Conservation (phyloP, 2,329 filamentous ascomycete genomes). For the Phyllosticta citrichinensis region DNA sequence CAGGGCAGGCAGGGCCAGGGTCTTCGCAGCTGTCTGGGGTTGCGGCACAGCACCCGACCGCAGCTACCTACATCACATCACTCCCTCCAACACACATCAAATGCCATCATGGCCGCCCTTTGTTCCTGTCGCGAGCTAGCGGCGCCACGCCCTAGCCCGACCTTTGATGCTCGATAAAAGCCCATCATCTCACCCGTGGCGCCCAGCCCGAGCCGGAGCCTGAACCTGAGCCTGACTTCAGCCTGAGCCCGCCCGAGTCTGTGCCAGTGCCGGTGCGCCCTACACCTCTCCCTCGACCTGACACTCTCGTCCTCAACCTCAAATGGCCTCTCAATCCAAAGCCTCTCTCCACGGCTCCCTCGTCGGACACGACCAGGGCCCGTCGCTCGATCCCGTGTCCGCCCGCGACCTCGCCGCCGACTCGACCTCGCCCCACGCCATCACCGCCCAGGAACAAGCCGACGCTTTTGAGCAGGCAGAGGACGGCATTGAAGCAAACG, state of each 20-base stretch:
- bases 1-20: not conserved
- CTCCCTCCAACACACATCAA: too few relatives aligned
- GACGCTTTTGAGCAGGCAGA: constrained; percentile 13
- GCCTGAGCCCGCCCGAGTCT: not conserved
- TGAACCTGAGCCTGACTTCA: not conserved
- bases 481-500: constrained; percentile 11
- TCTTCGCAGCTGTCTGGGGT: too few relatives aligned
- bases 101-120: too few relatives aligned
- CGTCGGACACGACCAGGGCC: not conserved
- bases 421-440: not conserved
- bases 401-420: not conserved
- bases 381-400: not conserved
- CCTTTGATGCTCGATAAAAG: too few relatives aligned
- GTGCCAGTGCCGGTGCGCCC: not conserved
- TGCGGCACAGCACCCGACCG: not conserved
- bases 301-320: not conserved
- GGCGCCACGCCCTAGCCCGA: not conserved
- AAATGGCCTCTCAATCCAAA: not conserved
- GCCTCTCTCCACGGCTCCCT: constrained; percentile 6
- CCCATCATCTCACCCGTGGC: not conserved
- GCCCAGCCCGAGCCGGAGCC: not conserved
- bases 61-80: too few relatives aligned
- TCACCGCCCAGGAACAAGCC: constrained; percentile 8
- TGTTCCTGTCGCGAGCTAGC: not conserved
- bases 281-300: constrained; percentile 1